Conservation (phyloP, 345 rosid genomes). For the Carallia pectinifolia region DNA sequence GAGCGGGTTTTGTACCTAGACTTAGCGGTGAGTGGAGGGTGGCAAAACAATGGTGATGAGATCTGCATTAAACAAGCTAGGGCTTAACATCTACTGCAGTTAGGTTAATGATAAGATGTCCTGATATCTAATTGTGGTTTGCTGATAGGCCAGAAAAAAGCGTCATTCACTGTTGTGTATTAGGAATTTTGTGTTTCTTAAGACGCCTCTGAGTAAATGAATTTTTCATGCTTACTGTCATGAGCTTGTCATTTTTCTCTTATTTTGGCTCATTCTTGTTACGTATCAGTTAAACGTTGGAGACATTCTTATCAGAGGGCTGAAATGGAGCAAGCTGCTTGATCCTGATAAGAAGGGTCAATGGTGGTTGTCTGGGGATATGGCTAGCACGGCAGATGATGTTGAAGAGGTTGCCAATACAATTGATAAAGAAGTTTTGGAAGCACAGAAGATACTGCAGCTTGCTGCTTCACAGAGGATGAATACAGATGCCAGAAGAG, state of each 20-base stretch:
- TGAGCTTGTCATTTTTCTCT: background rate
- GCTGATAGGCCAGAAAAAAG: background rate
- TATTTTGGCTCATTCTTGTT: background rate
- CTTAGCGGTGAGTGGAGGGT: background rate
- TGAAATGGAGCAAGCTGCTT: constrained; percentile 87
- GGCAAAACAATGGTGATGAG: background rate
- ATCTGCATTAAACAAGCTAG: background rate
- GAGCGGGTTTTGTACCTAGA: too few relatives aligned
- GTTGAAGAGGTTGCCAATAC: constrained; percentile 68
- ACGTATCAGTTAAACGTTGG: constrained; percentile 61
- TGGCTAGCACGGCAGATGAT: constrained; percentile 34
- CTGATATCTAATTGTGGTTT: background rate
- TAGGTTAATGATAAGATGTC: background rate
- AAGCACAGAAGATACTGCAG: constrained; percentile 85
- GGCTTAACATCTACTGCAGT: background rate
- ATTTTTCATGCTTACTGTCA: background rate
- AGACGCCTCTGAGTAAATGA: background rate
- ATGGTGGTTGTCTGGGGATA: constrained; percentile 87
- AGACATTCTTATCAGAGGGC: constrained; percentile 65
- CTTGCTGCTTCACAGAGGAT: constrained; percentile 92
- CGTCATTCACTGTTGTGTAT: background rate
- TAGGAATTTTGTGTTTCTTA: background rate
- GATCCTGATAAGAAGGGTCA: constrained; percentile 88
- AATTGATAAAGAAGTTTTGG: constrained; percentile 77
- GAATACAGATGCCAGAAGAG: constrained; percentile 89